Percentiles rank a stretch among this genome's conserved stretches.
Conservation (phyloP, 2,329 filamentous ascomycete species). For the Ceratocystis variospora region DNA sequence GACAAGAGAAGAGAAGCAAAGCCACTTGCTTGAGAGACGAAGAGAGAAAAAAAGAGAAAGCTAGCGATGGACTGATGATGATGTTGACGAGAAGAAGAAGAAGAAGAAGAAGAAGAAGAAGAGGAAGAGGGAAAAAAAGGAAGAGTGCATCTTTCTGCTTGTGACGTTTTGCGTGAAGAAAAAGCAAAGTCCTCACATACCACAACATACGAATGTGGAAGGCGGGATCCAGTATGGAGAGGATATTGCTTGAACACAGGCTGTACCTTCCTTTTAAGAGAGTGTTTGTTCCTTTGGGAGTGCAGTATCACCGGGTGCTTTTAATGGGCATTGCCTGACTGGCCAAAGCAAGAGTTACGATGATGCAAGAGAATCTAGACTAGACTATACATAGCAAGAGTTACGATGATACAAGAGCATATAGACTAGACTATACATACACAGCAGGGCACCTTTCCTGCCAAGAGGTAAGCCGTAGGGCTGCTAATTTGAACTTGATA, state of each 20-base stretch:
- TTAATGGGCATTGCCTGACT: background rate
- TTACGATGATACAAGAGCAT: background rate
- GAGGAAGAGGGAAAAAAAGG: background rate
- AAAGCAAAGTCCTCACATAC: background rate
- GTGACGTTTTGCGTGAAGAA: background rate
- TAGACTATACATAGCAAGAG: background rate
- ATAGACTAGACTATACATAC: background rate
- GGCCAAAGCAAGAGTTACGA: background rate
- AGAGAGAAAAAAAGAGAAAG: background rate
- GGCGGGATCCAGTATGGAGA: background rate
- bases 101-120: background rate
- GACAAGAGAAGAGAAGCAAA: background rate
- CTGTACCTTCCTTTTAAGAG: background rate
- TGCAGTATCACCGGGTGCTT: background rate
- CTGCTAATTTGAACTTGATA: no score
- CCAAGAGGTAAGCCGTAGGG: background rate
- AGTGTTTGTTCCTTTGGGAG: background rate
- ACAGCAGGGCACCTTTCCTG: background rate
- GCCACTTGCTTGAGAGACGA: background rate
- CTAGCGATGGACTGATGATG: background rate
- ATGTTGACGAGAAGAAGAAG: background rate
- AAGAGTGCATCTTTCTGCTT: background rate
- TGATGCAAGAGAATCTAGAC: background rate
- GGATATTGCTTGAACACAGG: background rate
- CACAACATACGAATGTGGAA: conserved; percentile 1